phyloP scores from a whole-genome alignment of 352 stramenopile genomes.

The Globisporangium paroecandrum region DNA sequence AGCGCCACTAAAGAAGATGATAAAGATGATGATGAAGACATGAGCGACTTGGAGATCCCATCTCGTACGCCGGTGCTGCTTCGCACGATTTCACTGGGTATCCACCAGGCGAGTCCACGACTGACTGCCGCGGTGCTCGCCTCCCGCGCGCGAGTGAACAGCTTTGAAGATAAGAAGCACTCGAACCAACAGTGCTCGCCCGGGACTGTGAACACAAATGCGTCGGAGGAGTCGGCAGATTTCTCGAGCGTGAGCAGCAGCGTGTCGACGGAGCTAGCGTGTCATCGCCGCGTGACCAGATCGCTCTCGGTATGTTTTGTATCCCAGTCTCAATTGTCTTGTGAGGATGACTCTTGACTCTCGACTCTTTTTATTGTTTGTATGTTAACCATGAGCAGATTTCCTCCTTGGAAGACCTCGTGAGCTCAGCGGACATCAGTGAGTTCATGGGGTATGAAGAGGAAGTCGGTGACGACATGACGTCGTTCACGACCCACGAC shows the following conservation, averaged over 20 bases:
- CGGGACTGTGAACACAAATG: slow-evolving; percentile 13
- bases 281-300: slow-evolving; percentile 49
- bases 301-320: slow-evolving; percentile 46
- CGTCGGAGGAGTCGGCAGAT: slow-evolving; percentile 25
- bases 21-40: slow-evolving; percentile 13
- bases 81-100: slow-evolving; percentile 42
- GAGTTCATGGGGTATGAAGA: slow-evolving; percentile 63
- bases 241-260: slow-evolving; percentile 62
- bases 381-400: slow-evolving; percentile 12
- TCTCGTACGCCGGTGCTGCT: slow-evolving; percentile 31
- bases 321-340: slow-evolving; percentile 2
- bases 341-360: slow-evolving; percentile 15
- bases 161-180: slow-evolving; percentile 23
- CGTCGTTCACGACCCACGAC: slow-evolving; percentile 37
- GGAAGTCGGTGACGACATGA: slow-evolving; percentile 30
- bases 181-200: slow-evolving; percentile 12
- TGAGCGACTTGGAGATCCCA: slow-evolving; percentile 23
- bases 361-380: background rate
- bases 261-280: slow-evolving; percentile 47
- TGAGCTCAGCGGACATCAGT: slow-evolving; percentile 39
- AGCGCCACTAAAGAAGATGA: slow-evolving; percentile 9
- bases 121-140: slow-evolving; percentile 44
- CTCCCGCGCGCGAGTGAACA: slow-evolving; percentile 35
- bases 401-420: slow-evolving; percentile 13
- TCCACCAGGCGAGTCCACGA: slow-evolving; percentile 39